Evolutionary conservation across 495 filamentous ascomycete species (phyloP).

Genomic region (Tuber borchii): DNA sequence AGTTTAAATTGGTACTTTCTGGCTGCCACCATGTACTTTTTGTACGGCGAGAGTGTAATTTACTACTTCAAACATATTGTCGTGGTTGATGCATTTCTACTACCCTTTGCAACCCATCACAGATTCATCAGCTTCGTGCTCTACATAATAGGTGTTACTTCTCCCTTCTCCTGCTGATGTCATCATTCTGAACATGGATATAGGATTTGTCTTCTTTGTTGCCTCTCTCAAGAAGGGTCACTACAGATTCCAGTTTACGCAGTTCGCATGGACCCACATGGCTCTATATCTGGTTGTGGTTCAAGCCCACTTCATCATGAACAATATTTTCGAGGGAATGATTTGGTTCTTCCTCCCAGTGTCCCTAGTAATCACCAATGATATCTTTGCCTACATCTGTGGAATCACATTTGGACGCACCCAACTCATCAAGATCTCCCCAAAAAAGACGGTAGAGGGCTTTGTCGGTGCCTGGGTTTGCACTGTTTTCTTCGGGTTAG

Average conservation of each 20-base stretch:
- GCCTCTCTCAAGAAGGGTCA: slow-evolving; percentile 90
- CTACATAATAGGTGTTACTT: slow-evolving; percentile 78
- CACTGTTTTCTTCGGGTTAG: slow-evolving; percentile 76
- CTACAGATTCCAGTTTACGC: slow-evolving; percentile 96
- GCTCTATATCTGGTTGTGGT: slow-evolving; percentile 95
- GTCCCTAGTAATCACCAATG: slow-evolving; percentile 92
- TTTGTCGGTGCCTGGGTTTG: slow-evolving; percentile 96
- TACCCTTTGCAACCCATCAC: slow-evolving; percentile 93
- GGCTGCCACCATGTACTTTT: slow-evolving; percentile 96
- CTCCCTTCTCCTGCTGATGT: neutral
- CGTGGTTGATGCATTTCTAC: slow-evolving; percentile 82
- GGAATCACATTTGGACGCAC: slow-evolving; percentile 96
- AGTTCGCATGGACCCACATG: slow-evolving; percentile 99
- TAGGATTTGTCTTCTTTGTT: slow-evolving; percentile 98
- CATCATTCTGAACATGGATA: slow-evolving; percentile 26
- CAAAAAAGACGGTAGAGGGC: slow-evolving; percentile 99
- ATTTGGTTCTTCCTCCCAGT: slow-evolving; percentile 99
- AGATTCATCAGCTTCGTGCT: slow-evolving; percentile 98
- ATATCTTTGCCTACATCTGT: slow-evolving; percentile 97
- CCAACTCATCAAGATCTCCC: slow-evolving; percentile 93
- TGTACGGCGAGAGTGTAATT: slow-evolving; percentile 97
- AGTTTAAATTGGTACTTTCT: slow-evolving; percentile 98
- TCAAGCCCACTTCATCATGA: slow-evolving; percentile 99
- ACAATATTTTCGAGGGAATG: slow-evolving; percentile 99
- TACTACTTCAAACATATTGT: slow-evolving; percentile 99